Conservation (phyloP, 1,284 basidiomycete species). For the Xerocomus amazonicus region DNA sequence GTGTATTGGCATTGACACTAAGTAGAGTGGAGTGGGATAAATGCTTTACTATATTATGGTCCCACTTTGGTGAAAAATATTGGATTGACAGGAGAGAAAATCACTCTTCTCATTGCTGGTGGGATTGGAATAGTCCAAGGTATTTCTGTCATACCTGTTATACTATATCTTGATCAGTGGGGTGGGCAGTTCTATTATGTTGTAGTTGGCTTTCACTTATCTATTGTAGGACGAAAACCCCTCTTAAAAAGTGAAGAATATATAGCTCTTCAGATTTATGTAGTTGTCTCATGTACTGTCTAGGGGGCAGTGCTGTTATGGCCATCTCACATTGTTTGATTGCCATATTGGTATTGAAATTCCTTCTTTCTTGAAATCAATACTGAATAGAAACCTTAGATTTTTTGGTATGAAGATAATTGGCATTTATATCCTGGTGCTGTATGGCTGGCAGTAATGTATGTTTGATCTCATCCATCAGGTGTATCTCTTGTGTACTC, state of each 20-base stretch:
- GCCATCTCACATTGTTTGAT: slow-evolving; percentile 67
- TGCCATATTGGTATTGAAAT: slow-evolving; percentile 52
- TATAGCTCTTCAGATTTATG: not conserved
- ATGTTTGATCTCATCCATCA: slow-evolving; percentile 23
- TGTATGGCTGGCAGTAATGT: slow-evolving; percentile 68
- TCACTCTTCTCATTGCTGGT: slow-evolving; percentile 65
- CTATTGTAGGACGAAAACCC: slow-evolving; percentile 53
- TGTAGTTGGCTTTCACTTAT: not conserved
- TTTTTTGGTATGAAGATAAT: slow-evolving; percentile 46
- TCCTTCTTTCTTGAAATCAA: not conserved
- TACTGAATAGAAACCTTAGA: slow-evolving; percentile 32
- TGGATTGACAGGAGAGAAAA: slow-evolving; percentile 51
- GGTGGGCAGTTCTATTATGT: slow-evolving; percentile 42
- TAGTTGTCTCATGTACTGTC: not conserved
- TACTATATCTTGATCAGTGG: slow-evolving; percentile 66
- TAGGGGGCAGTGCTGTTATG: slow-evolving; percentile 72
- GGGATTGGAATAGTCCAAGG: slow-evolving; percentile 80
- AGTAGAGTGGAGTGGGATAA: slow-evolving; percentile 80
- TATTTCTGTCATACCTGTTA: slow-evolving; percentile 70
- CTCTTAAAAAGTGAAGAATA: slow-evolving; percentile 48
- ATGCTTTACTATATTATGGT: slow-evolving; percentile 78
- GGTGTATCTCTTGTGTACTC: slow-evolving; percentile 2
- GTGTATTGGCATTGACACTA: not conserved
- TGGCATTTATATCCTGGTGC: slow-evolving; percentile 56
- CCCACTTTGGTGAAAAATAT: slow-evolving; percentile 65